Base-by-base conservation (phyloP, 495 filamentous ascomycete genomes). In the Hapsidospora chrysogenum region DNA sequence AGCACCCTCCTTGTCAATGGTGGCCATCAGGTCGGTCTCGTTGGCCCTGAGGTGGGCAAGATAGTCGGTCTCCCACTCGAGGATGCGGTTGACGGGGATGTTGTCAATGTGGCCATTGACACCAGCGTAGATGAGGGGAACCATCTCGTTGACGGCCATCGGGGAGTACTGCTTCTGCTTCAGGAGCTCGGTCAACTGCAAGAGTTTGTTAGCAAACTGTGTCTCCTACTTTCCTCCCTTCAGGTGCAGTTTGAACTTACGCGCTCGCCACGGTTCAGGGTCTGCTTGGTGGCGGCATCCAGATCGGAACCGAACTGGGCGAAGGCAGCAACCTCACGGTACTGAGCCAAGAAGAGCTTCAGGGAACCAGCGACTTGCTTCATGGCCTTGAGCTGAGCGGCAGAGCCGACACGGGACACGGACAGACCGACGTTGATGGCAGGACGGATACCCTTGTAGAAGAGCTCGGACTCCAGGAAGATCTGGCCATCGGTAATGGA, bases 391-490 rank as follows among this genome's bases (percentile, higher is more conserved):
- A 97, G 78, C 73, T 97, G 89, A 54, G 89, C 89, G 58, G 89
- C 85, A 52, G 89, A 97, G 59, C 89, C 89, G 76, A 97, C 89
- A 80, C 89, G 89, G 54, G 89, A 97, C 44, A 97, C 89, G 54
- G 89, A 97, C 38, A 97, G 81, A 89, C 89, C 89, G 78, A 97
- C 89, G 76, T 97, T 97, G 68, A 97, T 97, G 67, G 89, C 89
- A 49, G 89, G 89, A 56, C 89, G 92, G 66, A 97, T 66, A 93
- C 89, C 89, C 80, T 97, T 97, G 79, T 97, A 97, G 82, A 97
- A 97, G 43, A 97, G 74, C 60, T 97, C 89, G 47, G 92, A 58
- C 69, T 97, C 89, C 75, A 97, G 76, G 83, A 97, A 97, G 64
- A 97, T 97, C 70, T 97, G 89, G 39, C 89, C 89, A 52, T 97